These are phyloP conservation scores for Myxozyma vanderwaltii DNA, from an alignment of 805 yeast species.

Conservation along the genomic window DNA sequence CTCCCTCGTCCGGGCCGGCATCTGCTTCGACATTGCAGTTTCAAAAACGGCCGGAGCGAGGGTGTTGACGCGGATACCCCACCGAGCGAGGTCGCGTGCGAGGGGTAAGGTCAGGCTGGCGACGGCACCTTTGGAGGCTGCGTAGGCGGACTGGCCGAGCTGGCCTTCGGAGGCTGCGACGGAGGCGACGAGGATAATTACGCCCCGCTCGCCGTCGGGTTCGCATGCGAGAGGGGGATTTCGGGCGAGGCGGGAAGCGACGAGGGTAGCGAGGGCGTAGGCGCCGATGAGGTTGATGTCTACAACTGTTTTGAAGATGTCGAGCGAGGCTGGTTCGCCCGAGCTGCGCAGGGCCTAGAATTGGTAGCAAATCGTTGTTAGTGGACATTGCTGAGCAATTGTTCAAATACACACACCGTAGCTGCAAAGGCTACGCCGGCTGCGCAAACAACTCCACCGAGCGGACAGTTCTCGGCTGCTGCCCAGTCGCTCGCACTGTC, in stretches of 20 bases:
- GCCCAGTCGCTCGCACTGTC: conserved; percentile 25
- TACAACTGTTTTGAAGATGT: conserved; percentile 18
- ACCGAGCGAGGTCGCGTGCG: conserved; percentile 27
- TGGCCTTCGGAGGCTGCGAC: conserved; percentile 30
- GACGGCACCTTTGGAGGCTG: conserved; percentile 33
- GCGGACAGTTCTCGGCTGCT: background rate
- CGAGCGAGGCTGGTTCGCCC: conserved; percentile 16
- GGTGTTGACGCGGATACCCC: conserved; percentile 23
- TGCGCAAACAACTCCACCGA: conserved; percentile 25
- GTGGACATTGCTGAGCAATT: background rate
- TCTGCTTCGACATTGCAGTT: conserved; percentile 18
- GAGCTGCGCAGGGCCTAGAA: conserved; percentile 16
- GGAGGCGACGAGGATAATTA: conserved; percentile 21
- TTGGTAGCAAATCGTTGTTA: background rate
- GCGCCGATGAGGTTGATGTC: conserved; percentile 26
- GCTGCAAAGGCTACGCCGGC: conserved; percentile 26
- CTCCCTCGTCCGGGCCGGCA: conserved; percentile 6
- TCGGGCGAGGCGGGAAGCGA: conserved; percentile 18
- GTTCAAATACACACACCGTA: background rate
- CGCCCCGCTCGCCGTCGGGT: conserved; percentile 26
- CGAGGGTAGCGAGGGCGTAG: conserved; percentile 13
- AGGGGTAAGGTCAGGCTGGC: conserved; percentile 22
- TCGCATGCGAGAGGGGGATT: conserved; percentile 3
- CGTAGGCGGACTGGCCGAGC: conserved; percentile 26
- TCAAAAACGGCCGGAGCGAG: conserved; percentile 27